Evolutionary conservation across 1,284 basidiomycete genomes (phyloP).

Genomic region (Porogramme epimiltina): DNA sequence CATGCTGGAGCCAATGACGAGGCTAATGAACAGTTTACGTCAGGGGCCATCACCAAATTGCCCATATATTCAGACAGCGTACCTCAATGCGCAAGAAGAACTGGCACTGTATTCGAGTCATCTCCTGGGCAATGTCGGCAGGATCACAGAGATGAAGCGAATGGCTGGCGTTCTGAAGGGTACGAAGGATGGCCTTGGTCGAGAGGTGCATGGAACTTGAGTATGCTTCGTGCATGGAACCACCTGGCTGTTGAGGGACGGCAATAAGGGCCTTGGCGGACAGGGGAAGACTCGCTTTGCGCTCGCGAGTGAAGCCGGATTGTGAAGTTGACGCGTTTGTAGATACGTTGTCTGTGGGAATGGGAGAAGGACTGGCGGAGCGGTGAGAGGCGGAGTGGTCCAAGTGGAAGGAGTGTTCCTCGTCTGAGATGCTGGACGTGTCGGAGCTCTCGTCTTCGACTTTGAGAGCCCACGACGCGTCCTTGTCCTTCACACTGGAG

Average conservation of each 20-base stretch:
- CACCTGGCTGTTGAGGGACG: constrained; percentile 12
- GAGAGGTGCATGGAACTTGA: not conserved
- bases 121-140: constrained; percentile 73
- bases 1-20: constrained; percentile 78
- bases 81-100: constrained; percentile 75
- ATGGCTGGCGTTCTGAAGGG: constrained; percentile 55
- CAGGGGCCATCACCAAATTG: not conserved
- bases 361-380: constrained; percentile 19
- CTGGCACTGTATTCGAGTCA: constrained; percentile 65
- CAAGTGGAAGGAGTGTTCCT: constrained; percentile 47
- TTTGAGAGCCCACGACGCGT: constrained; percentile 71
- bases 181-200: constrained; percentile 61
- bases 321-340: not conserved
- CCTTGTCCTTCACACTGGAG: constrained; percentile 60
- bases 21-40: constrained; percentile 47
- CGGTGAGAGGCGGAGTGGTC: constrained; percentile 28
- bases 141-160: constrained; percentile 58
- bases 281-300: constrained; percentile 65
- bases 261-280: constrained; percentile 41
- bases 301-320: constrained; percentile 43
- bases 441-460: constrained; percentile 68
- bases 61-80: constrained; percentile 18
- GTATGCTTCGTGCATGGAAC: not conserved
- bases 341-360: constrained; percentile 8
- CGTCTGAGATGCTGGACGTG: constrained; percentile 50